Base-by-base conservation (phyloP, 345 rosid species). In the Linum tenue region DNA sequence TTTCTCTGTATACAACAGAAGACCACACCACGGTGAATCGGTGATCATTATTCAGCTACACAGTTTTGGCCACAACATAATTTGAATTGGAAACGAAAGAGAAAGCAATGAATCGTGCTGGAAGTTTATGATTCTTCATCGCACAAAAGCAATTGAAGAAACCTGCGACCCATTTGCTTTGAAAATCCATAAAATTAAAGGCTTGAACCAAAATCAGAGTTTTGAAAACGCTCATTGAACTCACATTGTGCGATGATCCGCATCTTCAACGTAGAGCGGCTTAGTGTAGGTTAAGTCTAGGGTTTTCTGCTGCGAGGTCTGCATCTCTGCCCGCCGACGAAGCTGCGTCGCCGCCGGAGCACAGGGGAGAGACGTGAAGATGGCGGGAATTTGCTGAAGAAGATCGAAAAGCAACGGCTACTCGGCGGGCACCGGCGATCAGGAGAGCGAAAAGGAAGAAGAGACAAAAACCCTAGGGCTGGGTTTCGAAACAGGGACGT, bases 231-330 rank as follows among this genome's bases (percentile, higher is more conserved):
- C 31, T 22, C 31, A 3, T 22, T 31, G 37, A 22, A 5, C 80
- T 72, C 50, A 94, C 99, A 88, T 86, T 73, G 75, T 86, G 51
- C 87, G 95, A 0, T 92, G 84, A 15, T 96, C 97, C 2, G 80
- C 86, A 70, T 94, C 88, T 75, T 85, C 92, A 37, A 90, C 68
- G 79, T 85, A 94, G 4, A 92, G 97, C 68, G 83, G 79, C 72
- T 94, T 90, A 5, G 99, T 88, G 76, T 81, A 90, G 65, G 77
- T 78, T 40, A 94, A 70, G 65, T 78, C 76, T 64, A 62, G 70
- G 31, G 80, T 56, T 67, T 66, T 72, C 39, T 68, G 72, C 74
- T 76, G 77, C 83, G 68, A 70, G 31, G 8, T 66, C 36, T 61
- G 66, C 86, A 69, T 83, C 77, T 66, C 64, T 72, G 62, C 53